Conservation (phyloP, 1,284 basidiomycete species). For the Pseudozyma tsukubaensis region DNA sequence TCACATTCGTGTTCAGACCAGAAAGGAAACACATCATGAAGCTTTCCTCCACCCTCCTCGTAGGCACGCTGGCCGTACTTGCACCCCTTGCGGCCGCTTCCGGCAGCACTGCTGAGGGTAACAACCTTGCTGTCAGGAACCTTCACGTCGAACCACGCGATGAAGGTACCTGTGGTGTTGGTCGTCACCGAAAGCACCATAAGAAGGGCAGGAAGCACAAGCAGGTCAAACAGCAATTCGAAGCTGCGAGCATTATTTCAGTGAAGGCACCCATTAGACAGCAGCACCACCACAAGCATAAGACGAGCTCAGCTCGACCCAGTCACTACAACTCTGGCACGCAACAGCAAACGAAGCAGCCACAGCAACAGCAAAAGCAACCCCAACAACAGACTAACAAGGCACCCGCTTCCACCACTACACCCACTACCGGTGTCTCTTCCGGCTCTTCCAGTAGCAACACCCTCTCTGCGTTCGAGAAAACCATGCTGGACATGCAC, state of each 20-base stretch:
- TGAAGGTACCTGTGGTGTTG: background rate
- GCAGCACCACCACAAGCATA: constrained; percentile 4
- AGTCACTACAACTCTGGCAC: background rate
- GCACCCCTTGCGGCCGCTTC: constrained; percentile 17
- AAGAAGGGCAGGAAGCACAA: constrained; percentile 21
- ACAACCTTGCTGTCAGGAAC: constrained; percentile 2
- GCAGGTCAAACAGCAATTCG: constrained; percentile 9
- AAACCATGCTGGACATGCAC: constrained; percentile 24
- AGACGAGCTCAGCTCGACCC: constrained; percentile 9
- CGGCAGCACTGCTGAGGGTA: background rate
- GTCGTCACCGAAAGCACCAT: constrained; percentile 16
- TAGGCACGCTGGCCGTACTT: constrained; percentile 25
- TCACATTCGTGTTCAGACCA: background rate
- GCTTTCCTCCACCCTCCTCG: constrained; percentile 10
- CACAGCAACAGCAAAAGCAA: background rate
- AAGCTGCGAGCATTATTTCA: background rate
- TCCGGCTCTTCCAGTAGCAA: background rate
- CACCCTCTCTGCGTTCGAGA: constrained; percentile 11
- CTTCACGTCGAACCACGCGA: constrained; percentile 5
- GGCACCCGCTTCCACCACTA: background rate
- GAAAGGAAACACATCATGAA: constrained; percentile 11
- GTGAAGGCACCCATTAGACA: too few relatives aligned
- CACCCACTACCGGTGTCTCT: background rate
- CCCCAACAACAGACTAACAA: background rate
- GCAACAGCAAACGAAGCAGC: background rate